These are phyloP conservation scores for Cystoisospora suis DNA, from an alignment of 169 alveolate genomes.

Conservation along the genomic window DNA sequence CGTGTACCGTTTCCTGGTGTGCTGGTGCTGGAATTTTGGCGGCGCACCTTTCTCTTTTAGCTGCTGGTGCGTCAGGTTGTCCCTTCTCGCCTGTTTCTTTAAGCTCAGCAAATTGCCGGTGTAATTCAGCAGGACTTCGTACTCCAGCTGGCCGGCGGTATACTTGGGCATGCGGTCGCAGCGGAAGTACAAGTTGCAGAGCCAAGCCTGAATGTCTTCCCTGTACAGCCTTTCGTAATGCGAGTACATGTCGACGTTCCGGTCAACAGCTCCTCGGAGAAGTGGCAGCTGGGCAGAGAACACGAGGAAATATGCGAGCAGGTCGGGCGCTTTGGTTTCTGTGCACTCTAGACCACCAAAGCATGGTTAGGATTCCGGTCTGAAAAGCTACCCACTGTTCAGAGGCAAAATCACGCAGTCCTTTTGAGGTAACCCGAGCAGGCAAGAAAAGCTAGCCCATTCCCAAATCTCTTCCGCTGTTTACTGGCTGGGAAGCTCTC, in stretches of 20 bases:
- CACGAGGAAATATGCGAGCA: background rate
- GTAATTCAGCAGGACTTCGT: conserved; percentile 57
- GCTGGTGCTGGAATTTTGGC: no score
- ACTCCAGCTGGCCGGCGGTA: conserved; percentile 62
- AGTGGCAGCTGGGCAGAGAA: conserved; percentile 38
- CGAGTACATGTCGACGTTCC: conserved; percentile 68
- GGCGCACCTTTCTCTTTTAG: background rate
- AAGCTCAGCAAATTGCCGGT: conserved; percentile 58
- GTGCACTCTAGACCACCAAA: no score
- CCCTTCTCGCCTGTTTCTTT: background rate
- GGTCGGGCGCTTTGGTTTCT: no score
- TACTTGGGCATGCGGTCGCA: conserved; percentile 63
- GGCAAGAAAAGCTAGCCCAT: no score
- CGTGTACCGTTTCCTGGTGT: no score
- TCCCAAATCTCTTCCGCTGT: no score
- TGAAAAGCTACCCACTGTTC: no score
- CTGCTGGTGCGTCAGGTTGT: background rate
- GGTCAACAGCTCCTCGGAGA: conserved; percentile 72
- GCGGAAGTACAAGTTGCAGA: conserved; percentile 75
- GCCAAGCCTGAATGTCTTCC: conserved; percentile 77
- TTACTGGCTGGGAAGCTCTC: no score
- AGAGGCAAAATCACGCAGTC: no score
- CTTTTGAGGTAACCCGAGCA: no score
- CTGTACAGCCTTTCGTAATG: conserved; percentile 73
- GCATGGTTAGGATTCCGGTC: no score